phyloP scores from a whole-genome alignment of 192 early-diverging fungal species.

The Mortierella claussenii region DNA sequence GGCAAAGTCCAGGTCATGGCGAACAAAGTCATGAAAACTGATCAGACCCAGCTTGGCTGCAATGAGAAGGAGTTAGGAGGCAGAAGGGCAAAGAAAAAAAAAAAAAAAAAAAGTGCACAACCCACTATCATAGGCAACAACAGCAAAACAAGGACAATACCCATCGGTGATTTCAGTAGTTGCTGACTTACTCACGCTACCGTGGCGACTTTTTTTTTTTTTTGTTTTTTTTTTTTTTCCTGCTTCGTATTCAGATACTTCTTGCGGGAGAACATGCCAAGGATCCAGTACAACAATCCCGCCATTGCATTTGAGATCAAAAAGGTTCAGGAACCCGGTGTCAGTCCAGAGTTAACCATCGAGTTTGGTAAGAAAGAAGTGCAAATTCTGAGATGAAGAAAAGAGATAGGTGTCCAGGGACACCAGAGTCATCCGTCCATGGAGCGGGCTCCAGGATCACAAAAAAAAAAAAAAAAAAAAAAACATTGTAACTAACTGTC shows the following conservation, averaged over 20 bases:
- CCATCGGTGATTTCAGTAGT: too few species aligned
- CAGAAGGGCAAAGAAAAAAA: not conserved
- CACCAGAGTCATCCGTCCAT: not conserved
- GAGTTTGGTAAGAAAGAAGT: slow-evolving; percentile 57
- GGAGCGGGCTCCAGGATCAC: not conserved
- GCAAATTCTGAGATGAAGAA: not conserved
- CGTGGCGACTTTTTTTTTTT: not conserved
- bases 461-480: not conserved
- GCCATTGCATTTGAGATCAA: slow-evolving; percentile 56
- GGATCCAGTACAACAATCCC: slow-evolving; percentile 68
- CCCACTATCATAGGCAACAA: not conserved
- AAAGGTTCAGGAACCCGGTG: slow-evolving; percentile 51
- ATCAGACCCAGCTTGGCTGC: too few species aligned
- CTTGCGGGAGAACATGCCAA: slow-evolving; percentile 61
- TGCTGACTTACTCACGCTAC: too few species aligned
- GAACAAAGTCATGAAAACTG: too few species aligned
- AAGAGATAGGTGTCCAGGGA: too few species aligned
- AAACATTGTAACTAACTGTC: not conserved
- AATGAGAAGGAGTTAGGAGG: not conserved
- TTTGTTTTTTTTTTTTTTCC: not conserved
- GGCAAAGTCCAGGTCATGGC: too few species aligned
- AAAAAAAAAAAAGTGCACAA: not conserved
- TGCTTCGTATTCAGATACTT: slow-evolving; percentile 61
- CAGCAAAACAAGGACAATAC: not conserved
- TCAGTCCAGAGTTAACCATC: slow-evolving; percentile 58